Conservation (phyloP, 176 grass and related monocot species). For the Coix lacrymajobi region DNA sequence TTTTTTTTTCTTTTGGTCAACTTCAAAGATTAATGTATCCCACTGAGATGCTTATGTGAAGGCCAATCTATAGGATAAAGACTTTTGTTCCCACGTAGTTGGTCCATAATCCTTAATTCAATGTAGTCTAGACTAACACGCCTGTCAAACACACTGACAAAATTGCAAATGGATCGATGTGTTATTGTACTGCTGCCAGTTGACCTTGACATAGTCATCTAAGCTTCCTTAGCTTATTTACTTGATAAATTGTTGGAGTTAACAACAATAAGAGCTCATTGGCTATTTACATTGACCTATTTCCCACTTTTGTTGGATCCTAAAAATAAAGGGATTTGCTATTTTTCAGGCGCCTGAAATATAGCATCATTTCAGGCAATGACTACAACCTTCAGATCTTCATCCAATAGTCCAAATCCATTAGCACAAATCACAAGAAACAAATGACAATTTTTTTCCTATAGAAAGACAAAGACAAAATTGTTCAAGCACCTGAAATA, state of each 20-base stretch:
- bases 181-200: neutral
- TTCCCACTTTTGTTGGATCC: neutral
- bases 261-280: neutral
- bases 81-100: neutral
- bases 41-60: neutral
- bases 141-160: neutral
- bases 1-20: neutral
- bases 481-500: too few species aligned
- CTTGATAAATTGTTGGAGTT: neutral
- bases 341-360: too few species aligned
- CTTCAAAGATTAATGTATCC: neutral
- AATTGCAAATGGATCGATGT: neutral
- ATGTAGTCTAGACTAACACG: neutral
- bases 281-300: neutral
- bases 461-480: too few species aligned
- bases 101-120: neutral
- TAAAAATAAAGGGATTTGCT: too few species aligned
- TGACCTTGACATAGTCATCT: neutral
- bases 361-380: too few species aligned
- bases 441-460: too few species aligned
- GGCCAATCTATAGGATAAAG: neutral
- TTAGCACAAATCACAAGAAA: too few species aligned
- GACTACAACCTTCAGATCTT: too few species aligned
- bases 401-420: too few species aligned
- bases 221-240: neutral